Evolutionary conservation across 176 grass and related monocot genomes (phyloP).

Genomic region (Chloris gayana): DNA sequence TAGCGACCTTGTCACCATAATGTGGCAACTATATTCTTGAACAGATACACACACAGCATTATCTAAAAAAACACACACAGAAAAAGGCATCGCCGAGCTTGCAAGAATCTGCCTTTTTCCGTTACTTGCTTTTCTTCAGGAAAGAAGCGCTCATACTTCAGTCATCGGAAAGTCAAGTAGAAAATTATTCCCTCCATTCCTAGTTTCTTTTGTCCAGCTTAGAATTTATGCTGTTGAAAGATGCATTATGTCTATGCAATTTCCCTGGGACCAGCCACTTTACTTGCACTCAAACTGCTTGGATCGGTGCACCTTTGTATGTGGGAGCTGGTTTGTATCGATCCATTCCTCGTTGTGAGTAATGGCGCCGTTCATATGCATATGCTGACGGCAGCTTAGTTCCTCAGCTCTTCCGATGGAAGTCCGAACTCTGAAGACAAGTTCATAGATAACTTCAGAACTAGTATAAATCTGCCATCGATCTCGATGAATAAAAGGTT

Average conservation of each 20-base stretch:
- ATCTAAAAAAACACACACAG: no score
- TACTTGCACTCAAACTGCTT: conserved; percentile 34
- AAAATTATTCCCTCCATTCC: not conserved
- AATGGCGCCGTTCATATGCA: not conserved
- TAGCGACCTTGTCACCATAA: no score
- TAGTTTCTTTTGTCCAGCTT: not conserved
- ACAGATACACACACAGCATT: no score
- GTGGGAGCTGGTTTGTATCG: not conserved
- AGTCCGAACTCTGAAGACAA: conserved; percentile 22
- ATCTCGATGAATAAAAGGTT: not conserved
- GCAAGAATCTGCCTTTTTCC: conserved; percentile 8
- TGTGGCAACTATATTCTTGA: no score
- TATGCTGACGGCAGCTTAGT: not conserved
- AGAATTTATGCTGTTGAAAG: not conserved
- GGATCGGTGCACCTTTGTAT: not conserved
- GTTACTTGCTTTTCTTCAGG: conserved; percentile 3
- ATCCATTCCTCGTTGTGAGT: not conserved
- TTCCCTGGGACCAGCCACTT: not conserved
- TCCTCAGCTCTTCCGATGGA: not conserved
- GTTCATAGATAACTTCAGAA: not conserved
- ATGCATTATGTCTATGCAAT: not conserved
- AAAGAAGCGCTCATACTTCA: not conserved
- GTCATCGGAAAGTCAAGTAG: not conserved
- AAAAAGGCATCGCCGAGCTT: no score
- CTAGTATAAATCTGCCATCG: not conserved